Percentiles rank a stretch among this genome's conserved stretches.
phyloP scores from a whole-genome alignment of 202 grass and related monocot species.

The Setaria viridis region DNA sequence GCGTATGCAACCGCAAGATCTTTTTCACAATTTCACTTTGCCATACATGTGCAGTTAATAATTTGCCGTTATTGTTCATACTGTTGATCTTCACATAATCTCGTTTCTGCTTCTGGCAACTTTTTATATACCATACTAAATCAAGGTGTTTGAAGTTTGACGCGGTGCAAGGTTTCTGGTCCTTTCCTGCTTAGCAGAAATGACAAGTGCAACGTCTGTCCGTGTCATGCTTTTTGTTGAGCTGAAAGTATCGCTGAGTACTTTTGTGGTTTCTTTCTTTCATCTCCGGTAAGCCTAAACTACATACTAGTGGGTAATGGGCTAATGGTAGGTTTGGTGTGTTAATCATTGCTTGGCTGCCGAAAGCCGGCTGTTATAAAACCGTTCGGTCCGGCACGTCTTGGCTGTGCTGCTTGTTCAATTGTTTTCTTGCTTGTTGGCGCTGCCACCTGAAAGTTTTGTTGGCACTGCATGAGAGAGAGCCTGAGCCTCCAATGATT shows the following conservation, averaged over 20 bases:
- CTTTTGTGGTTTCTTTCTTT: not conserved
- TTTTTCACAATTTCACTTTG: too few species aligned
- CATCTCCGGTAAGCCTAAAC: not conserved
- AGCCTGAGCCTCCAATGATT: constrained; percentile 18
- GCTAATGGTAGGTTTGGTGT: constrained; percentile 12
- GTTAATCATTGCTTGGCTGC: not conserved
- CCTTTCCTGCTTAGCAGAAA: not conserved
- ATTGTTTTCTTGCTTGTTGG: not conserved
- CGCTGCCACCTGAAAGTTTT: constrained; percentile 28
- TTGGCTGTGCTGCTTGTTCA: not conserved
- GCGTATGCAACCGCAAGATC: too few species aligned
- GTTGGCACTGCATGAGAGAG: not conserved
- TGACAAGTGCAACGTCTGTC: not conserved
- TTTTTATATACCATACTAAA: too few species aligned
- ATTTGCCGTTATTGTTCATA: too few species aligned
- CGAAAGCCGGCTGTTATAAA: not conserved
- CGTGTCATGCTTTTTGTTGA: constrained; percentile 3
- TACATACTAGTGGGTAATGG: not conserved
- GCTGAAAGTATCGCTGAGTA: not conserved
- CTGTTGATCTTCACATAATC: too few species aligned
- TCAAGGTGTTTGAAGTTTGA: not conserved
- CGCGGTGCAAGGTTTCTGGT: not conserved
- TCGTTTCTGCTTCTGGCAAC: too few species aligned
- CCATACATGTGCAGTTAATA: too few species aligned
- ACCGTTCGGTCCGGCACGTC: constrained; percentile 11